Evolutionary conservation across 176 grass and related monocot species (phyloP).

Genomic region (Elaeis guineensis): DNA sequence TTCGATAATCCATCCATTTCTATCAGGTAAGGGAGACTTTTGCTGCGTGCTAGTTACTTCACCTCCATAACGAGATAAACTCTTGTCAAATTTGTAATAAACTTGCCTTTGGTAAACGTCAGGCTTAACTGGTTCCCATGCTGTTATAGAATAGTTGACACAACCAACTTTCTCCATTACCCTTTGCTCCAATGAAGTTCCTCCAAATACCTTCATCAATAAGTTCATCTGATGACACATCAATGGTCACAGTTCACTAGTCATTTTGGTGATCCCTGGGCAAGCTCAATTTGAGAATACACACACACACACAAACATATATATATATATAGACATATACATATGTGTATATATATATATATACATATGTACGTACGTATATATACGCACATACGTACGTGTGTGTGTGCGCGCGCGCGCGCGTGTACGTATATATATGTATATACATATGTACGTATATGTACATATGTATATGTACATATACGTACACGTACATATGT

Average conservation of each 20-base stretch:
- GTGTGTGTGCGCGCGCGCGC: too few relatives aligned
- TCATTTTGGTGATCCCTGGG: too few relatives aligned
- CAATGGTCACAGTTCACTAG: not conserved
- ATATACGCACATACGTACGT: too few relatives aligned
- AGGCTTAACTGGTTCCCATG: conserved; percentile 58
- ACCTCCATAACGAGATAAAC: conserved; percentile 67
- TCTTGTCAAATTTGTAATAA: conserved; percentile 63
- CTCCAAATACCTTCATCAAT: conserved; percentile 66
- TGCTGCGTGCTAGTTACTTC: conserved; percentile 66
- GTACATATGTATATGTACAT: too few relatives aligned
- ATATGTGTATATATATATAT: too few relatives aligned
- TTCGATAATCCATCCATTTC: conserved; percentile 79
- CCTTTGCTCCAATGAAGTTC: conserved; percentile 61
- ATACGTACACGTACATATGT: too few relatives aligned
- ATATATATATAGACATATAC: too few relatives aligned
- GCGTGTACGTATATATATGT: too few relatives aligned
- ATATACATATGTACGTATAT: too few relatives aligned
- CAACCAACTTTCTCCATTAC: conserved; percentile 85
- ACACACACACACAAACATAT: too few relatives aligned
- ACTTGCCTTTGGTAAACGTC: conserved; percentile 66
- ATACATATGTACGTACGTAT: too few relatives aligned
- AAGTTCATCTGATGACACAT: conserved; percentile 38
- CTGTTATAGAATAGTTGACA: conserved; percentile 50
- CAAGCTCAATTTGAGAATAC: too few relatives aligned
- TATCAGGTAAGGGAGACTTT: conserved; percentile 61